Conservation (phyloP, 1,284 basidiomycete genomes). For the Sporisorium exsertum region DNA sequence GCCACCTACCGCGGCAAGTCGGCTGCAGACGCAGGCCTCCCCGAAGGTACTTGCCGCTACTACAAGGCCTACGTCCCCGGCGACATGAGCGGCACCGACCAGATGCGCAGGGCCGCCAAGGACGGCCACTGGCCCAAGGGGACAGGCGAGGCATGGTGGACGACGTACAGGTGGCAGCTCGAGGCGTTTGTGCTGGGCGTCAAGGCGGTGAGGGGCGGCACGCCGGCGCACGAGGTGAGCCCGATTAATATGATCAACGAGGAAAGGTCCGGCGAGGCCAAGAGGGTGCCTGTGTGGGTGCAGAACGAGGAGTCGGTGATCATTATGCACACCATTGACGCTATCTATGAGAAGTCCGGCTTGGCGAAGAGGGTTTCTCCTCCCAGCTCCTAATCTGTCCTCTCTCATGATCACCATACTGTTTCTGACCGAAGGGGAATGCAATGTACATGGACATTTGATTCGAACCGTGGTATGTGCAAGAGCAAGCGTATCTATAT, state of each 20-base stretch:
- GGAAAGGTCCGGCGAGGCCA: conserved; percentile 21
- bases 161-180: conserved; percentile 55
- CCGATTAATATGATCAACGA: conserved; percentile 45
- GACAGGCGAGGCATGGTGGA: conserved; percentile 48
- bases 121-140: conserved; percentile 56
- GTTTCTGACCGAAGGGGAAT: background rate
- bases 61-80: conserved; percentile 47
- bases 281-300: conserved; percentile 53
- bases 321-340: conserved; percentile 58
- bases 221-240: conserved; percentile 20
- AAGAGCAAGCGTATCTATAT: background rate
- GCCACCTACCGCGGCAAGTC: conserved; percentile 41
- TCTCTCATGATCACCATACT: too few relatives aligned
- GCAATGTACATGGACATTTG: background rate
- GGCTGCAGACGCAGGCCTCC: conserved; percentile 18
- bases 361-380: conserved; percentile 25
- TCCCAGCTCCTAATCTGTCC: background rate
- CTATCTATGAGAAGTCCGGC: conserved; percentile 54
- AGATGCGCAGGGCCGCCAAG: conserved; percentile 52
- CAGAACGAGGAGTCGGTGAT: conserved; percentile 53
- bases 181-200: conserved; percentile 52
- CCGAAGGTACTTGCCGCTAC: conserved; percentile 20
- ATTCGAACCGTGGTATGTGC: background rate
- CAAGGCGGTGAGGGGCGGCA: conserved; percentile 23
- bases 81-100: conserved; percentile 34